A percentile compares a stretch with the other conserved stretches of the same genome.
These are phyloP conservation scores for Penicillium fimorum DNA, from an alignment of 495 filamentous ascomycete species.

Conservation along the genomic window DNA sequence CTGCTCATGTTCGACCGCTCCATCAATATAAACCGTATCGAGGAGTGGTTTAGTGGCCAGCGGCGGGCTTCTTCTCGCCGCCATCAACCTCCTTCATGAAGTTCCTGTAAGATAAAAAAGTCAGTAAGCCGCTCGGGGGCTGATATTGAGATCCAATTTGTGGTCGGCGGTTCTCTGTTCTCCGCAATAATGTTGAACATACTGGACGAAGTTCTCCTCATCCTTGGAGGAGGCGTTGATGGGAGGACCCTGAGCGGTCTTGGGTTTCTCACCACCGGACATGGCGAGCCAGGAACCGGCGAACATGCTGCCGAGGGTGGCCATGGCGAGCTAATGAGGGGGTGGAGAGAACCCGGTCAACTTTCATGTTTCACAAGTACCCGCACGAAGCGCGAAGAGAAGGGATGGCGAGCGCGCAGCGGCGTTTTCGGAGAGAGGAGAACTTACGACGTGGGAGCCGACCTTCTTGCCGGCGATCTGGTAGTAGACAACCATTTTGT, in stretches of 20 bases:
- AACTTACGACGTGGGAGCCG: conserved; percentile 89
- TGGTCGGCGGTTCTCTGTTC: not conserved
- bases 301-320: conserved; percentile 67
- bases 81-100: conserved; percentile 72
- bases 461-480: conserved; percentile 83
- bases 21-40: conserved; percentile 20
- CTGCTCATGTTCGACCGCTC: conserved; percentile 18
- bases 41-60: conserved; percentile 46
- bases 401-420: conserved; percentile 23
- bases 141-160: not conserved
- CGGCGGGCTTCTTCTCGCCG: conserved; percentile 60
- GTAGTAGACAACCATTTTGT: conserved; percentile 87
- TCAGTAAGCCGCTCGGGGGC: conserved; percentile 7
- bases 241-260: conserved; percentile 61
- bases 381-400: conserved; percentile 18
- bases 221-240: conserved; percentile 87
- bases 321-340: conserved; percentile 76
- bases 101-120: conserved; percentile 52
- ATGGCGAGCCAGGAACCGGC: conserved; percentile 52
- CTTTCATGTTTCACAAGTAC: conserved; percentile 17
- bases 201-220: conserved; percentile 98
- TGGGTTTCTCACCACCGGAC: conserved; percentile 63
- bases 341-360: conserved; percentile 13
- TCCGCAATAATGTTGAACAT: conserved; percentile 34
- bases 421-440: not conserved